Base-by-base conservation (phyloP, 1,139 yeast species). In the Nakaseomyces bracarensis region DNA sequence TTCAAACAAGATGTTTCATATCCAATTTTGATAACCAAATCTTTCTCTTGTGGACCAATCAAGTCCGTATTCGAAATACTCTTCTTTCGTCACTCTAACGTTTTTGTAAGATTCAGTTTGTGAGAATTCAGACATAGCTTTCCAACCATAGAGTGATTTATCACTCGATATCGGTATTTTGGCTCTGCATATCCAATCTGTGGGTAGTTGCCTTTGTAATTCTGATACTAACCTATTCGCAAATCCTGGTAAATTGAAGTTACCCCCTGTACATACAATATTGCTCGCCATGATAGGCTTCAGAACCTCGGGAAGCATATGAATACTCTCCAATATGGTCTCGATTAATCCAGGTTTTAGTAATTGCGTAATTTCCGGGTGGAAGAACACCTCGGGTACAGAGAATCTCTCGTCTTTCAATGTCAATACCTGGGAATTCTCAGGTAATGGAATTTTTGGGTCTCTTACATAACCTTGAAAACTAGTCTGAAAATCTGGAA, bases 401-500 rank as follows among this genome's bases (percentile, higher is more conserved):
- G 85, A 71, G 59, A 91, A 91, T 42, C 96, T 65, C 59, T 93
- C 98, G 58, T 89, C 96, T 23, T 72, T 72, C 10, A 93, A 68
- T 34, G 71, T 67, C 37, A 91, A 66, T 1, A 80, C 70, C 58
- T 87, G 96, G 4, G 77, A 68, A 42, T 78, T 84, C 18, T 64
- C 65, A 7, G 67, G 62, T 27, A 62, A 56, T 16, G 55, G 55
- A 29, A 57, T 56, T 11, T 63, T 53, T 28, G 67, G 64, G n/a
- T 69, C 65, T 39, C 70, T 49, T 15, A 79, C 75, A 61, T 76
- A 78, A 1, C 94, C 91, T 21, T 79, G 70, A 40, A 81, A 72
- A 7, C 86, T 80, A 15, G 87, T 82, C 54, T 82, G 83, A 60
- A 82, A 83, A 60, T 87, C 95, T 0, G 98, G 98, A 39, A 89